A percentile compares a stretch with the other conserved stretches of the same genome.
Evolutionary conservation across 257 asterid species (phyloP).

Genomic region (Solanum peruvianum): DNA sequence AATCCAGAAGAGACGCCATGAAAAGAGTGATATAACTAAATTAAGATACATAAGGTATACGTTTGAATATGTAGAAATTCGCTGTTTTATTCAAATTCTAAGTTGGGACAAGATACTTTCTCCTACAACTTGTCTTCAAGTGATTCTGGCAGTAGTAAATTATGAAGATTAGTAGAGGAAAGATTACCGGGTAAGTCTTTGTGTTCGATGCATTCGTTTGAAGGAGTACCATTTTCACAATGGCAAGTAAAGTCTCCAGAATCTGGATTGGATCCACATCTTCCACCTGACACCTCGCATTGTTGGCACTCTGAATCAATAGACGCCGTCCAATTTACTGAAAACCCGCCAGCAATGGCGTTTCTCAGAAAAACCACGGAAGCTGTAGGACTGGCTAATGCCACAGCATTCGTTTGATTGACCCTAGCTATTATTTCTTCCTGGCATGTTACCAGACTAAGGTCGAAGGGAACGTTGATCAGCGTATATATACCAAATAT

Average conservation of each 20-base stretch:
- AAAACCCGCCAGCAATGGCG: constrained; percentile 33
- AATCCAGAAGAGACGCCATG: not conserved
- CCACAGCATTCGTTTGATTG: not conserved
- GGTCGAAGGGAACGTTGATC: too few relatives aligned
- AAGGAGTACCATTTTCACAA: constrained; percentile 2
- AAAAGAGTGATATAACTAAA: not conserved
- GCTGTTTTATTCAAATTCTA: not conserved
- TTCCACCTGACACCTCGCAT: constrained; percentile 30
- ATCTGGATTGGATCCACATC: constrained; percentile 28
- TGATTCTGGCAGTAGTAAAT: not conserved
- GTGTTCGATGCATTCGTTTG: not conserved
- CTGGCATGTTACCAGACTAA: not conserved
- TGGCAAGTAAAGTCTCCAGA: constrained; percentile 20
- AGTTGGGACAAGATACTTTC: not conserved
- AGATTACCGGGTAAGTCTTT: not conserved
- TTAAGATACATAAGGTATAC: not conserved
- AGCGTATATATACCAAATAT: not conserved
- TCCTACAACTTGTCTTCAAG: not conserved
- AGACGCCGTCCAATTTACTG: constrained; percentile 28
- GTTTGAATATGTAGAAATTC: not conserved
- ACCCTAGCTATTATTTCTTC: constrained; percentile 16
- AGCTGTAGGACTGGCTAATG: not conserved
- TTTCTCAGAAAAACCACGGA: not conserved
- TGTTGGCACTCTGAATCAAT: not conserved
- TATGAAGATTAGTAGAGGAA: not conserved